These are phyloP conservation scores for Volvariella volvacea DNA, from an alignment of 1,284 basidiomycete genomes.

Conservation along the genomic window DNA sequence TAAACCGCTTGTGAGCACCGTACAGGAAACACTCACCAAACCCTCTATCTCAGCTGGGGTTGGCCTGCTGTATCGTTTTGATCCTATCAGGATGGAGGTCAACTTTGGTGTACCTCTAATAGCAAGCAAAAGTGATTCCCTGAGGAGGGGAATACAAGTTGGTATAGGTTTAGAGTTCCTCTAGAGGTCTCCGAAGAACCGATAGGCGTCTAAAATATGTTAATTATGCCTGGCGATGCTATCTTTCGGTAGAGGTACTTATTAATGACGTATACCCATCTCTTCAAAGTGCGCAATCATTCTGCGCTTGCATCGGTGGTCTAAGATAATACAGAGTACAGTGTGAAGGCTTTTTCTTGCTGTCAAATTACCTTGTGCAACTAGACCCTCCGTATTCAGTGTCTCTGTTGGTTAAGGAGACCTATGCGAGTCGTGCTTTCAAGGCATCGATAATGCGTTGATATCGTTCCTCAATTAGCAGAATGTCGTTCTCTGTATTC, in stretches of 20 bases:
- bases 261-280: too few relatives aligned
- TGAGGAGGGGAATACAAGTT: constrained; percentile 80
- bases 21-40: constrained; percentile 29
- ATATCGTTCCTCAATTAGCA: constrained; percentile 25
- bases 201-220: too few relatives aligned
- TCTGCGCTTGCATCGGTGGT: too few relatives aligned
- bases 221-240: too few relatives aligned
- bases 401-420: too few relatives aligned
- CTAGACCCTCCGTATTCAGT: too few relatives aligned
- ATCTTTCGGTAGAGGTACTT: too few relatives aligned
- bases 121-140: constrained; percentile 70
- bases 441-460: constrained; percentile 17
- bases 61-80: constrained; percentile 87
- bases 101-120: constrained; percentile 90
- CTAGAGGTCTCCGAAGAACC: constrained; percentile 23
- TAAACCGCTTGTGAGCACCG: constrained; percentile 31
- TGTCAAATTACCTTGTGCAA: too few relatives aligned
- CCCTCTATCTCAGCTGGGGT: constrained; percentile 80
- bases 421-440: constrained; percentile 8
- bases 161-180: constrained; percentile 89
- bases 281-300: too few relatives aligned
- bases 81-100: constrained; percentile 81
- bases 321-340: too few relatives aligned
- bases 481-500: constrained; percentile 55
- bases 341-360: too few relatives aligned